These are phyloP conservation scores for Testicularia cyperi DNA, from an alignment of 1,284 basidiomycete genomes.

Conservation along the genomic window DNA sequence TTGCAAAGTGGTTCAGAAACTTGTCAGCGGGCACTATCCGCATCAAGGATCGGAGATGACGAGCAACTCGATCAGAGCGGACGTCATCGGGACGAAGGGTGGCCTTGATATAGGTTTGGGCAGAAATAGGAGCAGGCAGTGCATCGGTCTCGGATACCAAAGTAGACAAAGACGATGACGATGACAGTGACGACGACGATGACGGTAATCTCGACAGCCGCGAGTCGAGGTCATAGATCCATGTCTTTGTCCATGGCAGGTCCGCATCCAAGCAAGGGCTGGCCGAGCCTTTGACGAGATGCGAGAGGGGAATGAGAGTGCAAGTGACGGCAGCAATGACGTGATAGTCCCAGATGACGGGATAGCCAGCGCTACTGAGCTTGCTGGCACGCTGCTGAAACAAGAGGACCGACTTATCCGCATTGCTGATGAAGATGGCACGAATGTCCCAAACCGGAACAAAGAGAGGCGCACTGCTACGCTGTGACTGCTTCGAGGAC, in stretches of 20 bases:
- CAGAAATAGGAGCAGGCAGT: no score
- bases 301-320: constrained; percentile 1
- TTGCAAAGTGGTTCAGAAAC: constrained; percentile 28
- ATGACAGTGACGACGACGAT: no score
- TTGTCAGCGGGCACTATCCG: constrained; percentile 10
- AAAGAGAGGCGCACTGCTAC: neutral
- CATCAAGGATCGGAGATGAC: constrained; percentile 12
- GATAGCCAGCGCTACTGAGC: constrained; percentile 8
- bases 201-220: no score
- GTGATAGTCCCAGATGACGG: constrained; percentile 52
- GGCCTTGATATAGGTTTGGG: constrained; percentile 2
- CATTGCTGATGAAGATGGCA: constrained; percentile 38
- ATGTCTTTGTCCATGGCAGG: constrained; percentile 1
- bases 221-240: constrained; percentile 47
- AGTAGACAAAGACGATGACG: no score
- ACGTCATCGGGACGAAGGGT: constrained; percentile 5
- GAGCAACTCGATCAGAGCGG: neutral
- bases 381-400: constrained; percentile 33
- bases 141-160: no score
- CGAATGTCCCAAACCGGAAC: constrained; percentile 26
- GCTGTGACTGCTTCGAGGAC: no score
- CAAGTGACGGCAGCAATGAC: constrained; percentile 30
- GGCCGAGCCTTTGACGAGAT: neutral
- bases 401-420: constrained; percentile 17
- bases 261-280: neutral